phyloP scores from a whole-genome alignment of 108 stramenopile species.

The Fragilaria crotonensis region DNA sequence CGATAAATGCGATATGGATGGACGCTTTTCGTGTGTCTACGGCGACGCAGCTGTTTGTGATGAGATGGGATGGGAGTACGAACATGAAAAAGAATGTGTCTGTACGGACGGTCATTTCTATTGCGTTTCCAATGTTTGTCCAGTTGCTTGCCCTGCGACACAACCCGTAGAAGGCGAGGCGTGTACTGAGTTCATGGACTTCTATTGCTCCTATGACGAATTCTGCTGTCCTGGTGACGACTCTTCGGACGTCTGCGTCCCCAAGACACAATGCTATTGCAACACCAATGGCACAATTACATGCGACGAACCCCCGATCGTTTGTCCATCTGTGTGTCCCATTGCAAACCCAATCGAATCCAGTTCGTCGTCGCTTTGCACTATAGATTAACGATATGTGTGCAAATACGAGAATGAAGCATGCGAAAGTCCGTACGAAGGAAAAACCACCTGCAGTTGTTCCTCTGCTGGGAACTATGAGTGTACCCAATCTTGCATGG shows the following conservation, averaged over 20 bases:
- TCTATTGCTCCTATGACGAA: not conserved
- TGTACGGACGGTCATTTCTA: not conserved
- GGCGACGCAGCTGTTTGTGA: not conserved
- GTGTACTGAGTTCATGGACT: not conserved
- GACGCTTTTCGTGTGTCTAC: not conserved
- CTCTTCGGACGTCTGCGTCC: not conserved
- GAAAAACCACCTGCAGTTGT: not conserved
- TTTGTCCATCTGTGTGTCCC: not conserved
- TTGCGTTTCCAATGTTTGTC: not conserved
- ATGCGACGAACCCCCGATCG: not conserved
- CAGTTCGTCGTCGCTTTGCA: not conserved
- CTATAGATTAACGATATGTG: not conserved
- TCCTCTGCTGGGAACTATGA: not conserved
- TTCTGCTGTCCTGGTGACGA: not conserved
- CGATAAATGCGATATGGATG: not conserved
- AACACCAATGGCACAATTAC: not conserved
- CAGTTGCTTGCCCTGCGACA: not conserved
- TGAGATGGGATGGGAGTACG: not conserved
- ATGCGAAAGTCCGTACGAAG: not conserved
- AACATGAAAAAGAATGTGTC: not conserved
- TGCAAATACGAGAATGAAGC: not conserved
- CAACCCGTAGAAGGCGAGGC: not conserved
- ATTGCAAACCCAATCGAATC: not conserved
- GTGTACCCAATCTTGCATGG: not conserved
- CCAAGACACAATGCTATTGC: not conserved